Percentiles rank a stretch among this genome's conserved stretches.
Conservation (phyloP, 192 early-diverging fungal species). For the Anaeromyces robustus region DNA sequence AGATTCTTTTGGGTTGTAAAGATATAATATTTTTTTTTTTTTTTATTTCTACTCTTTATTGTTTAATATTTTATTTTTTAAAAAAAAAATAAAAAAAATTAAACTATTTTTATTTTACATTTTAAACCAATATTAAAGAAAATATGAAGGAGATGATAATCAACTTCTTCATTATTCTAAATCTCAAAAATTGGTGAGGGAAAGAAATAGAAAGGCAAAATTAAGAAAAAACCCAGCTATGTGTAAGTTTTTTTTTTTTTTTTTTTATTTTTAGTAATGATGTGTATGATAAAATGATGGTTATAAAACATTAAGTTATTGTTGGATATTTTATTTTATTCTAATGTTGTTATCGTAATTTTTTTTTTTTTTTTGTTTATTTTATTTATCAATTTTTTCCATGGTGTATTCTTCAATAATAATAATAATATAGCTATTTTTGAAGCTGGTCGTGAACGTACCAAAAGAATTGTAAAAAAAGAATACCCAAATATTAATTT, state of each 20-base stretch:
- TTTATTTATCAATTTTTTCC: neutral
- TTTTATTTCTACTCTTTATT: no score
- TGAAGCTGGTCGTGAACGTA: neutral
- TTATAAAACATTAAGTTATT: no score
- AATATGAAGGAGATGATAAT: neutral
- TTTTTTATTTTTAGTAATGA: no score
- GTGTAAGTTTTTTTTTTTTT: neutral
- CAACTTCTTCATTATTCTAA: neutral
- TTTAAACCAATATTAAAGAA: neutral
- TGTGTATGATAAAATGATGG: no score
- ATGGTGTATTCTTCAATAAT: neutral
- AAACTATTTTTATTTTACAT: no score
- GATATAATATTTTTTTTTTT: no score
- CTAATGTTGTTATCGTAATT: no score
- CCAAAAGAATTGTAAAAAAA: neutral
- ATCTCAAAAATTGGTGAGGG: neutral
- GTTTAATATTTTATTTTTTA: no score
- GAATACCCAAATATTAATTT: neutral
- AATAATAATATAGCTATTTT: neutral
- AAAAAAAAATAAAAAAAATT: no score
- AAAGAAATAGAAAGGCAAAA: neutral
- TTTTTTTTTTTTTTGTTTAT: neutral
- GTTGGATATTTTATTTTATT: no score
- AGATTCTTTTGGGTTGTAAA: no score
- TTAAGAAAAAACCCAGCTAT: neutral